A percentile compares a stretch with the other conserved stretches of the same genome.
phyloP scores from a whole-genome alignment of 1,284 basidiomycete genomes.

The Moniliella sp. region DNA sequence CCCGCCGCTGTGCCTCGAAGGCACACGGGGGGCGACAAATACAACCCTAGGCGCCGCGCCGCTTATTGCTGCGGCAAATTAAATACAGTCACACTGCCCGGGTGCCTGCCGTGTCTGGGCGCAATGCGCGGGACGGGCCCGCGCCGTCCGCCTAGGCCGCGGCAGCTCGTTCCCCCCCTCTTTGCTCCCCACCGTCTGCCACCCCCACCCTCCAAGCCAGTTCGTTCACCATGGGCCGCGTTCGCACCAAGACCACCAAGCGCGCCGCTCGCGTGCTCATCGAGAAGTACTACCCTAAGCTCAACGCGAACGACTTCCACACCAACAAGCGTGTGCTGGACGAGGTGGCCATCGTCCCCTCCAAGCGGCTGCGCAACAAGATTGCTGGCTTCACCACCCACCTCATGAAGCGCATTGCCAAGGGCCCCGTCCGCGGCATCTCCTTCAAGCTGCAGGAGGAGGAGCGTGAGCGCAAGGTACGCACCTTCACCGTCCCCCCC shows the following conservation, averaged over 20 bases:
- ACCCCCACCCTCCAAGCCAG: too few relatives aligned
- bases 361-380: constrained; percentile 99
- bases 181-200: too few relatives aligned
- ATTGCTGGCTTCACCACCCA: constrained; percentile 98
- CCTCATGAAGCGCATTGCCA: constrained; percentile 98
- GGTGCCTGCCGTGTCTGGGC: too few relatives aligned
- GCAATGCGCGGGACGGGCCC: too few relatives aligned
- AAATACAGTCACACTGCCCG: too few relatives aligned
- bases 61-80: too few relatives aligned
- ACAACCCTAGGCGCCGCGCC: too few relatives aligned
- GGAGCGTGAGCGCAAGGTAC: constrained; percentile 96
- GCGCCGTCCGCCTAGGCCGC: too few relatives aligned
- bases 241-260: constrained; percentile 99
- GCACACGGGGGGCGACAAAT: too few relatives aligned
- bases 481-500: too few relatives aligned
- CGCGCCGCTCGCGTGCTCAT: constrained; percentile 95
- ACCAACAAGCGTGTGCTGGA: constrained; percentile 99
- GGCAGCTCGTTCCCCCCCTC: too few relatives aligned
- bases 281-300: constrained; percentile 69
- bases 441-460: constrained; percentile 99
- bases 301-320: constrained; percentile 34
- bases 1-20: too few relatives aligned
- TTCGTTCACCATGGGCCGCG: constrained; percentile 51
- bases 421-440: constrained; percentile 91
- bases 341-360: constrained; percentile 74